Percentiles rank a stretch among this genome's conserved stretches.
These are phyloP conservation scores for Leccinellum rugosiceps DNA, from an alignment of 768 basidiomycete species.

Conservation along the genomic window DNA sequence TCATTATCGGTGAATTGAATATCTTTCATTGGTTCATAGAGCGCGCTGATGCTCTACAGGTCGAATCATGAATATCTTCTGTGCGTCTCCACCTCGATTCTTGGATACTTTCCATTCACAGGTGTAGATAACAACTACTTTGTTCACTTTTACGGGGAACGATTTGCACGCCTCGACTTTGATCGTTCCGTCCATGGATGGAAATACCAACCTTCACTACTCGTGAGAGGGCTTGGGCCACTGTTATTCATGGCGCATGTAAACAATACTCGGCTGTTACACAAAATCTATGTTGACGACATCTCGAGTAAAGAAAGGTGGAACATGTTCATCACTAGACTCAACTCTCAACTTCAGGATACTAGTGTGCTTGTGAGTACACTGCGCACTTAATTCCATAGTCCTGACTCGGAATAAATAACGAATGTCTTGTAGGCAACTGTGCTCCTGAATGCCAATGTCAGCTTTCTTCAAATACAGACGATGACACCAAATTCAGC, in stretches of 20 bases:
- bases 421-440: conserved; percentile 39
- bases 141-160: conserved; percentile 42
- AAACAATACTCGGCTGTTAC: conserved; percentile 41
- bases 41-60: conserved; percentile 12
- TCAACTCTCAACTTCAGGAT: conserved; percentile 49
- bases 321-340: conserved; percentile 40
- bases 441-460: conserved; percentile 56
- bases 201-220: conserved; percentile 28
- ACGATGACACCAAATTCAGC: conserved; percentile 10
- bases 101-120: conserved; percentile 5
- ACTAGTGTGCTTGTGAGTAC: conserved; percentile 49
- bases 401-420: background rate
- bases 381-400: background rate
- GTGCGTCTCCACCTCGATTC: conserved; percentile 19
- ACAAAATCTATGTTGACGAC: conserved; percentile 49
- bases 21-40: background rate
- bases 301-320: conserved; percentile 41
- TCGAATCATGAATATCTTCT: conserved; percentile 30
- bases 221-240: conserved; percentile 39
- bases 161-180: conserved; percentile 38
- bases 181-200: conserved; percentile 31
- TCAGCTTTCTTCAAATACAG: conserved; percentile 52
- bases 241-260: conserved; percentile 51
- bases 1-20: conserved; percentile 18
- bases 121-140: conserved; percentile 33